Conservation (phyloP, 192 early-diverging fungal genomes). For the Piromyces finnis region DNA sequence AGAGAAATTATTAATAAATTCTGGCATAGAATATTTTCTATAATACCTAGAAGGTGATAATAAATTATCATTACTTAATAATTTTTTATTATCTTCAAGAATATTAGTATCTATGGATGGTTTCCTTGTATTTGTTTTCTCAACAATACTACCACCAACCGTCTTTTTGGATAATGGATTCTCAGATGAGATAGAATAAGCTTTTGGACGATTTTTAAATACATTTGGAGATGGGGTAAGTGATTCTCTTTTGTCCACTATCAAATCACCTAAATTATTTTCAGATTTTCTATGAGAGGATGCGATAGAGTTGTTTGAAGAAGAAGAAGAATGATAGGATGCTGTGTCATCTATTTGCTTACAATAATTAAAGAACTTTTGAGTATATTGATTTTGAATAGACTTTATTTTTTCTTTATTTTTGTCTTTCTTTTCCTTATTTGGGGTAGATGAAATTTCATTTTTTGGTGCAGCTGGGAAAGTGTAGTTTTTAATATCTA, state of each 20-base stretch:
- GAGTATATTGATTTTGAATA: background rate
- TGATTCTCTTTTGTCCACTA: background rate
- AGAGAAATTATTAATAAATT: background rate
- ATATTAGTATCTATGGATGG: background rate
- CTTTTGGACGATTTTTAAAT: background rate
- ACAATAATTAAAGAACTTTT: background rate
- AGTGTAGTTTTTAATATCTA: background rate
- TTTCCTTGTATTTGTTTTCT: background rate
- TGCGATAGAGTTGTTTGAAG: background rate
- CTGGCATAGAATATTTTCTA: background rate
- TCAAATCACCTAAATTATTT: background rate
- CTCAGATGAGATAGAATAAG: background rate
- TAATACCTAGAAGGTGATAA: background rate
- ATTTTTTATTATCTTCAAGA: background rate
- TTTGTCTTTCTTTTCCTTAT: background rate
- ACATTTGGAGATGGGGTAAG: background rate
- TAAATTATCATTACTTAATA: background rate
- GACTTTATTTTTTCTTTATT: background rate
- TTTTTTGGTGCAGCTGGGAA: background rate
- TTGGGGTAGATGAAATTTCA: background rate
- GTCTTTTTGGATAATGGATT: background rate
- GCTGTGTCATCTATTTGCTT: background rate
- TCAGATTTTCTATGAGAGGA: background rate
- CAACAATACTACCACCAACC: background rate
- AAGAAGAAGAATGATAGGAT: background rate